A percentile compares a stretch with the other conserved stretches of the same genome.
Conservation (phyloP, 768 basidiomycete genomes). For the Mycena galopus region DNA sequence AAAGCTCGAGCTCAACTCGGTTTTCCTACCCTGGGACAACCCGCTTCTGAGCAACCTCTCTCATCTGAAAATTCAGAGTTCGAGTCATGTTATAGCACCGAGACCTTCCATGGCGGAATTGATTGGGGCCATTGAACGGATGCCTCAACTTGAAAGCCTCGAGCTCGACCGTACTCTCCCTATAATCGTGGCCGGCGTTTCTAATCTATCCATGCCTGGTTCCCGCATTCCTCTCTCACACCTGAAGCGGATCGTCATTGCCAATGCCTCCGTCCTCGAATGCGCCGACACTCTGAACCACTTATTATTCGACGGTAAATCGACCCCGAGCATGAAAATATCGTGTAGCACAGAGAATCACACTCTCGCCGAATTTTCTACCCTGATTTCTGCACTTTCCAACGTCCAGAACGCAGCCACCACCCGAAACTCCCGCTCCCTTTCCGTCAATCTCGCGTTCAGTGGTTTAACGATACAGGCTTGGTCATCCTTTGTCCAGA, state of each 20-base stretch:
- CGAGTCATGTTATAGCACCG: constrained; percentile 36
- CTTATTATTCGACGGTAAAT: constrained; percentile 13
- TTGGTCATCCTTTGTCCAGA: constrained; percentile 23
- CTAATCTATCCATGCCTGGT: constrained; percentile 3
- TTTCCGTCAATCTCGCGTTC: constrained; percentile 3
- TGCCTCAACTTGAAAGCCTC: constrained; percentile 50
- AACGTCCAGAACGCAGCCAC: constrained; percentile 3
- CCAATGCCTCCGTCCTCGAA: constrained; percentile 37
- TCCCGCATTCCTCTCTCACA: constrained; percentile 38
- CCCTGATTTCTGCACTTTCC: constrained; percentile 10
- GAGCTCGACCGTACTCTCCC: constrained; percentile 53
- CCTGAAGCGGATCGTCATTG: constrained; percentile 40
- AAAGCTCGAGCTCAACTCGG: constrained; percentile 50
- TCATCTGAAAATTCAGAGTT: constrained; percentile 51
- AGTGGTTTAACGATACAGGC: constrained; percentile 12
- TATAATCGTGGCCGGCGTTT: constrained; percentile 31
- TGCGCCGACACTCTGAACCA: constrained; percentile 43
- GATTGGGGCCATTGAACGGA: constrained; percentile 47
- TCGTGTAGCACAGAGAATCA: not conserved
- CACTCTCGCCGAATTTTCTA: constrained; percentile 5
- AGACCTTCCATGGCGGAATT: constrained; percentile 50
- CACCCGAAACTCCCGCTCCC: constrained; percentile 7
- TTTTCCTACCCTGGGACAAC: constrained; percentile 53
- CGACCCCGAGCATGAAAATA: constrained; percentile 15
- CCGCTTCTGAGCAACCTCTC: constrained; percentile 51